Conservation (phyloP, 441 rosid species). For the Biscutella laevigata region DNA sequence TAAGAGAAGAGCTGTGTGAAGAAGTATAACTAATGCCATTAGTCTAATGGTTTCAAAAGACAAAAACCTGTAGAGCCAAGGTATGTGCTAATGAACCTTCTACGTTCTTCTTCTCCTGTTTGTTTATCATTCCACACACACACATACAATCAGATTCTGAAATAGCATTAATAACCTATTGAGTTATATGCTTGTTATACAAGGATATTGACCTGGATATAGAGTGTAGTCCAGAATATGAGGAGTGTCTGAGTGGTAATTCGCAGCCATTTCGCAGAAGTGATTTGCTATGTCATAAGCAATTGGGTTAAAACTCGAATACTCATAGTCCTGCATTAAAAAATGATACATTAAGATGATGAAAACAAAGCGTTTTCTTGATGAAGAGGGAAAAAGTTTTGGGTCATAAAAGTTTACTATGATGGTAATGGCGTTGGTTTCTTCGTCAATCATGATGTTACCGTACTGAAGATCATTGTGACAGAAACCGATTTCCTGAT, state of each 20-base stretch:
- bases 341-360: no score
- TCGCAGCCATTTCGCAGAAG: slow-evolving; percentile 88
- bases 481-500: slow-evolving; percentile 70
- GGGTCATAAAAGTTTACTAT: slow-evolving; percentile 47
- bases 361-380: slow-evolving; percentile 11
- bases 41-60: no score
- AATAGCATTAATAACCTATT: neutral
- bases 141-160: slow-evolving; percentile 7
- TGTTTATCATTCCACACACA: slow-evolving; percentile 4
- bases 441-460: slow-evolving; percentile 87
- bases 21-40: neutral
- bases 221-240: slow-evolving; percentile 58
- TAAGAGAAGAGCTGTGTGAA: neutral
- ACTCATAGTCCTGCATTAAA: slow-evolving; percentile 73
- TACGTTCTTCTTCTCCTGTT: slow-evolving; percentile 59
- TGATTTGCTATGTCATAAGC: slow-evolving; percentile 94
- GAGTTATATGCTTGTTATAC: neutral
- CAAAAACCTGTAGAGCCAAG: slow-evolving; percentile 51
- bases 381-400: neutral
- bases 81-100: slow-evolving; percentile 50
- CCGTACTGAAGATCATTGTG: slow-evolving; percentile 96
- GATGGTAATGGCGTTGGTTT: slow-evolving; percentile 57
- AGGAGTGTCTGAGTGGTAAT: slow-evolving; percentile 80
- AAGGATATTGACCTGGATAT: slow-evolving; percentile 56
- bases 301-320: slow-evolving; percentile 72